Evolutionary conservation across 495 filamentous ascomycete species (phyloP).

Genomic region (Hypoxylon subgilvum): DNA sequence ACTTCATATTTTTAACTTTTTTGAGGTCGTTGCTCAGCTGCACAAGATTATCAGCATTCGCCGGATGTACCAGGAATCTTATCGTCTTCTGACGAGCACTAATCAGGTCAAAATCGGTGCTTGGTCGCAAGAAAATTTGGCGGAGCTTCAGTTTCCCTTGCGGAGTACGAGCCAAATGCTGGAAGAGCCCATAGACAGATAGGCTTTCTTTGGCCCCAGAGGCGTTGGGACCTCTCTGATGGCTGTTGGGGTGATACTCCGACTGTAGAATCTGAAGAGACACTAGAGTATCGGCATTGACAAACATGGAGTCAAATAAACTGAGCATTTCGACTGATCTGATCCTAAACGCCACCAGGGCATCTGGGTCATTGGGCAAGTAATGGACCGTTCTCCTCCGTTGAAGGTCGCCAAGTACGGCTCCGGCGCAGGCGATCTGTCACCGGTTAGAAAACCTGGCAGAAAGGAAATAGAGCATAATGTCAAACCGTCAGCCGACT

Average conservation of each 20-base stretch:
- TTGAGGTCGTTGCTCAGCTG: constrained; percentile 68
- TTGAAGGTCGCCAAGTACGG: constrained; percentile 79
- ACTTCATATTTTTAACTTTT: constrained; percentile 79
- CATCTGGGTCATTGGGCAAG: constrained; percentile 60
- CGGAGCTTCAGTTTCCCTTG: constrained; percentile 79
- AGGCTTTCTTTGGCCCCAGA: constrained; percentile 84
- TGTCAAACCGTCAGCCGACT: constrained; percentile 57
- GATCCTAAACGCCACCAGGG: constrained; percentile 61
- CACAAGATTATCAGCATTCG: constrained; percentile 65
- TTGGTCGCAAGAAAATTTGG: constrained; percentile 86
- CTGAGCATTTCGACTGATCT: constrained; percentile 77
- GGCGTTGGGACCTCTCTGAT: constrained; percentile 75
- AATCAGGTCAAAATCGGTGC: constrained; percentile 68
- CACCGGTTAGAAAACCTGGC: constrained; percentile 5
- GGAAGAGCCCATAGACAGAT: constrained; percentile 86
- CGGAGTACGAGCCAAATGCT: constrained; percentile 76
- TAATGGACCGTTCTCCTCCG: constrained; percentile 68
- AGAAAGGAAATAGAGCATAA: background rate
- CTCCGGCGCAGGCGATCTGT: constrained; percentile 77
- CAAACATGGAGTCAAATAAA: constrained; percentile 79
- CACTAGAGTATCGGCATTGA: constrained; percentile 78
- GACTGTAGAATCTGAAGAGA: constrained; percentile 87
- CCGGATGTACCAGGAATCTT: constrained; percentile 68
- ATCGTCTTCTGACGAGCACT: constrained; percentile 76
- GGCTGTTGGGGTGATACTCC: constrained; percentile 83